Conservation (phyloP, 1,284 basidiomycete genomes). For the Xanthoconium separans region DNA sequence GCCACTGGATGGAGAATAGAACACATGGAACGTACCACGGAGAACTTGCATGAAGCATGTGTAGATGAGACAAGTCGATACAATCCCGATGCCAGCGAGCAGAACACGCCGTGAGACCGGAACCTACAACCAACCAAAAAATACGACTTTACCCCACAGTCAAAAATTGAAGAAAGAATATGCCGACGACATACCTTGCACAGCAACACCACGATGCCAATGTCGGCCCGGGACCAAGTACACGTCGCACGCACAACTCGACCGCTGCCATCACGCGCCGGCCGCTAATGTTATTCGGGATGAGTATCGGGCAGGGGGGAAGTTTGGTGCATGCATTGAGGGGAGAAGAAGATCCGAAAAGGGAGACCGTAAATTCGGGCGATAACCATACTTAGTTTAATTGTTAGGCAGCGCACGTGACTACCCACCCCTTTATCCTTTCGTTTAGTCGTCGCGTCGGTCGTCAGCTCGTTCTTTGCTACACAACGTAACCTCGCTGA, state of each 20-base stretch:
- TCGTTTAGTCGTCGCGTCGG: too few relatives aligned
- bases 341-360: too few relatives aligned
- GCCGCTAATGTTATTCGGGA: constrained; percentile 53
- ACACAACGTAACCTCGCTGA: too few relatives aligned
- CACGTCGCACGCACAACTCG: constrained; percentile 31
- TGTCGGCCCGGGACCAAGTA: constrained; percentile 39
- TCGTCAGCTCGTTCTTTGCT: too few relatives aligned
- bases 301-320: constrained; percentile 47
- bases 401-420: too few relatives aligned
- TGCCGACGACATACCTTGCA: not conserved
- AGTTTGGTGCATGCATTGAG: constrained; percentile 40
- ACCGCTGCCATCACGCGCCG: constrained; percentile 41
- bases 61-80: constrained; percentile 29
- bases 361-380: too few relatives aligned
- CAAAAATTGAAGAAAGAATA: too few relatives aligned
- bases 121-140: not conserved
- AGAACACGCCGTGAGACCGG: not conserved
- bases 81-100: constrained; percentile 15
- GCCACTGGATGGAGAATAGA: too few relatives aligned
- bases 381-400: too few relatives aligned
- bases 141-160: too few relatives aligned
- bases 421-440: too few relatives aligned
- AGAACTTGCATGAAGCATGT: constrained; percentile 47
- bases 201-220: constrained; percentile 31
- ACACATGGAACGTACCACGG: constrained; percentile 44